Base-by-base conservation (phyloP, 2,329 filamentous ascomycete species). In the Phaeophleospora eucalypticola region DNA sequence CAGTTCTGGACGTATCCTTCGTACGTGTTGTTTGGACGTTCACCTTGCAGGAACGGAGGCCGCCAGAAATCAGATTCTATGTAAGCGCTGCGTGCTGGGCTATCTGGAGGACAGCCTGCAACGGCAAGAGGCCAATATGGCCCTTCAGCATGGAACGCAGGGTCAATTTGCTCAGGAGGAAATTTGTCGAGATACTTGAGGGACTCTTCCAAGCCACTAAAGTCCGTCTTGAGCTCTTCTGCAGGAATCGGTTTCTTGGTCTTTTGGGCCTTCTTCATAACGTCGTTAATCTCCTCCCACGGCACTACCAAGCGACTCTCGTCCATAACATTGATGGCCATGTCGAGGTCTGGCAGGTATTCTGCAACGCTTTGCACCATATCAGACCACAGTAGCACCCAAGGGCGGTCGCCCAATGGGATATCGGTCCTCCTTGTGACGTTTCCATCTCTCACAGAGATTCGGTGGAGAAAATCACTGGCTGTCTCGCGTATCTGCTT, bases 321-420 rank as follows among this genome's bases (percentile, higher is more conserved):
- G 45, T 76, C 74, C 71, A 76, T 75, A 27, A 67, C 58, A 52
- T 77, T 76, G 41, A 76, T 63, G 0, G 73, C 65, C 38, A 77
- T 61, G 43, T 75, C 68, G 27, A 77, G 54, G 52, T 76, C 72
- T 3, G 73, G 73, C 12, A 76, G 59, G 38, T 53, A 55, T 15
- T 62, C 56, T 4, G 65, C 52, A 8, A 75, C 62, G 8, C 60
- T 66, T 24, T 59, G 45, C 12, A 72, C 58, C 59, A 75, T 58
- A 27, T 70, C 63, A 29, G 59, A 41, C 71, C 72, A 76, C 4
- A 69, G 51, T 3, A 66, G 54, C 48, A 74, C 65, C 65, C 72
- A 73, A 38, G 56, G 49, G 42, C 62, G 52, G 2, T 63, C 52
- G 4, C 57, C 60, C 4, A 58, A 27, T n/a, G 45, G 45, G 7